These are phyloP conservation scores for Trichoderma oligosporum DNA, from an alignment of 2,329 filamentous ascomycete genomes.

Conservation along the genomic window DNA sequence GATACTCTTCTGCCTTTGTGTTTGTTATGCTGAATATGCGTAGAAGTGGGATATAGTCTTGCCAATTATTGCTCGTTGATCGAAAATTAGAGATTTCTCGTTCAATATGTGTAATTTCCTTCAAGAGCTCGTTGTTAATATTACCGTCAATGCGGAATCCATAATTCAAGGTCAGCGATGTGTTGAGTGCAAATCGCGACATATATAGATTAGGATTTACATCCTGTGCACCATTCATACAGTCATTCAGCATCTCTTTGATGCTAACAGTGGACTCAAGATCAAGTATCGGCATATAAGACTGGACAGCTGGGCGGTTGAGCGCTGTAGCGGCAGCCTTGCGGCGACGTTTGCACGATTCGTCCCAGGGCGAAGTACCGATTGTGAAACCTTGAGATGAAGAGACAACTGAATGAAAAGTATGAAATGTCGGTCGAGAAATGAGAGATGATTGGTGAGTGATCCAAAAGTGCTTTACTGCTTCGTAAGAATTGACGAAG, in stretches of 20 bases:
- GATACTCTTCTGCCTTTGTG: conserved; percentile 60
- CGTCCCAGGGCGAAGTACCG: conserved; percentile 79
- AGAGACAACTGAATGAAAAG: conserved; percentile 76
- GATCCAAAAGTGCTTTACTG: conserved; percentile 71
- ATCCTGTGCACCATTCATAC: conserved; percentile 56
- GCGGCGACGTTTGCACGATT: conserved; percentile 70
- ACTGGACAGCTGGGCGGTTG: conserved; percentile 70
- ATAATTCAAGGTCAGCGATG: conserved; percentile 74
- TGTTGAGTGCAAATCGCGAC: conserved; percentile 72
- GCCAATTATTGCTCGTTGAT: conserved; percentile 78
- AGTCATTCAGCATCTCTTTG: conserved; percentile 65
- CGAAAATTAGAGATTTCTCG: conserved; percentile 71
- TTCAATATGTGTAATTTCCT: conserved; percentile 73
- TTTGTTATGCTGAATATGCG: conserved; percentile 61
- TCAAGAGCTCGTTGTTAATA: conserved; percentile 62
- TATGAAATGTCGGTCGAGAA: conserved; percentile 73
- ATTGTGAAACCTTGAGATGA: conserved; percentile 76
- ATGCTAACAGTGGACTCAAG: conserved; percentile 70
- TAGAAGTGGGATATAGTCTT: conserved; percentile 76
- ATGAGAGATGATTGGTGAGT: conserved; percentile 74
- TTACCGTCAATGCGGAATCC: conserved; percentile 71
- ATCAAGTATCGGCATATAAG: conserved; percentile 79
- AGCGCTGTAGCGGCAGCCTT: conserved; percentile 77
- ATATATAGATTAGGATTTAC: conserved; percentile 71
- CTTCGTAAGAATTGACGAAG: conserved; percentile 74